A percentile compares a stretch with the other conserved stretches of the same genome.
Evolutionary conservation across 345 rosid genomes (phyloP).

Genomic region (Rhodamnia argentea): DNA sequence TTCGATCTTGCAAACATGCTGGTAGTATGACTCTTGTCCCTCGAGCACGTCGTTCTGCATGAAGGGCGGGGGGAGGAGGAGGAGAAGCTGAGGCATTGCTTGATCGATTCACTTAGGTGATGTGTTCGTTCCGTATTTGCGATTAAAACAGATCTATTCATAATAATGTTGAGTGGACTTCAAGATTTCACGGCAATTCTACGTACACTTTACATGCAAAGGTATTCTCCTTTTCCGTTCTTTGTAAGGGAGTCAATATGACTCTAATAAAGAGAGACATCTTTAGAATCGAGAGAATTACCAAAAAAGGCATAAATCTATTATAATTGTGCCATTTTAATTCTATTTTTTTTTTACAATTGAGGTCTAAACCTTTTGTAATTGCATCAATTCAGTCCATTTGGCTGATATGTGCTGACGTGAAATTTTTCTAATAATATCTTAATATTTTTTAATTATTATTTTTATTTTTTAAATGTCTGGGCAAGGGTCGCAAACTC

Average conservation of each 20-base stretch:
- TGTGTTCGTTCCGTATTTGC: background rate
- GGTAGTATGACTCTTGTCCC: background rate
- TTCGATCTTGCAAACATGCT: background rate
- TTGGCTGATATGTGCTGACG: no score
- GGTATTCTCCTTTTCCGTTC: background rate
- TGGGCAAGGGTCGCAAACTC: no score
- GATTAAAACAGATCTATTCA: background rate
- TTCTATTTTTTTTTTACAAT: no score
- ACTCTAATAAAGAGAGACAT: background rate
- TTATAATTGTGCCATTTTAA: no score
- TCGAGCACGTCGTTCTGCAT: background rate
- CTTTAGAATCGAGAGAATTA: background rate
- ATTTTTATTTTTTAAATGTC: no score
- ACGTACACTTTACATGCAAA: background rate
- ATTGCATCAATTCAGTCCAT: no score
- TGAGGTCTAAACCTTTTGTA: no score
- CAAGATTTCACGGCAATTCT: background rate
- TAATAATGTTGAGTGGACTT: background rate
- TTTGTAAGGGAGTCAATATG: background rate
- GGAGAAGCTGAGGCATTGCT: background rate
- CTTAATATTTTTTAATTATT: no score
- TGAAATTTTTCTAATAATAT: no score
- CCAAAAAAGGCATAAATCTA: no score
- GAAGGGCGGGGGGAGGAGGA: background rate
- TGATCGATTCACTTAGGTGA: background rate